phyloP scores from a whole-genome alignment of 139 green algal species.

The Micractinium conductrix region DNA sequence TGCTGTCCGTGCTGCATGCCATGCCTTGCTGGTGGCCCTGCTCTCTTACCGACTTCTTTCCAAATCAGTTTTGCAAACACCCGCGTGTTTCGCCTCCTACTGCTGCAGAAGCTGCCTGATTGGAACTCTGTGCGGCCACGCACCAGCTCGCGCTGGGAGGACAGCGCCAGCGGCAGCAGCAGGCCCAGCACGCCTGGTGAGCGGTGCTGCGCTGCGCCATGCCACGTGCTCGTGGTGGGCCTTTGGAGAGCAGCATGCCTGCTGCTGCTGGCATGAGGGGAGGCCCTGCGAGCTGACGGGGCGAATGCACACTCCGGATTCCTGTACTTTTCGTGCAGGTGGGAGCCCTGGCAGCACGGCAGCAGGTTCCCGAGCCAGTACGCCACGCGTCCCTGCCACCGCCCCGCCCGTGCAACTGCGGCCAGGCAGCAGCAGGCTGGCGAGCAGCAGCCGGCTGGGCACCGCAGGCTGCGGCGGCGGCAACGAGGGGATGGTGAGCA shows the following conservation, averaged over 20 bases:
- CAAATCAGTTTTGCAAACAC: no score
- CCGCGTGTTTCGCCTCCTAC: no score
- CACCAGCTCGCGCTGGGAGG: constrained; percentile 12
- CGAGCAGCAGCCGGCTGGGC: constrained; percentile 7
- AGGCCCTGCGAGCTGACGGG: no score
- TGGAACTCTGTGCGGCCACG: constrained; percentile 9
- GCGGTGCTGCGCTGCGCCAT: no score
- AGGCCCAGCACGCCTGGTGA: background rate
- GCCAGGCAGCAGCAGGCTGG: background rate
- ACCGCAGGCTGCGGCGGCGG: no score
- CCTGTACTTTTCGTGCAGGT: no score
- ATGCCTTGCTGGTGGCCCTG: no score
- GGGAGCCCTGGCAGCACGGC: background rate
- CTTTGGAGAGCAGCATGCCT: background rate
- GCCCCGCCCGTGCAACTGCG: background rate
- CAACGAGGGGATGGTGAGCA: no score
- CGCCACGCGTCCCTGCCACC: background rate
- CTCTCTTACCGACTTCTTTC: no score
- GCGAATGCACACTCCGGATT: no score
- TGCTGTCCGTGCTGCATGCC: no score
- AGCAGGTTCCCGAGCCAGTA: background rate
- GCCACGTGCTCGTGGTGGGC: background rate
- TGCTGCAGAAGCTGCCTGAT: constrained; percentile 27
- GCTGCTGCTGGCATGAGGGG: no score
- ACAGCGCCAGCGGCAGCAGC: background rate